Evolutionary conservation across 257 asterid genomes (phyloP), one percentile per base, ranked within the genome.

Genomic region (Solanum chiquidenum): DNA sequence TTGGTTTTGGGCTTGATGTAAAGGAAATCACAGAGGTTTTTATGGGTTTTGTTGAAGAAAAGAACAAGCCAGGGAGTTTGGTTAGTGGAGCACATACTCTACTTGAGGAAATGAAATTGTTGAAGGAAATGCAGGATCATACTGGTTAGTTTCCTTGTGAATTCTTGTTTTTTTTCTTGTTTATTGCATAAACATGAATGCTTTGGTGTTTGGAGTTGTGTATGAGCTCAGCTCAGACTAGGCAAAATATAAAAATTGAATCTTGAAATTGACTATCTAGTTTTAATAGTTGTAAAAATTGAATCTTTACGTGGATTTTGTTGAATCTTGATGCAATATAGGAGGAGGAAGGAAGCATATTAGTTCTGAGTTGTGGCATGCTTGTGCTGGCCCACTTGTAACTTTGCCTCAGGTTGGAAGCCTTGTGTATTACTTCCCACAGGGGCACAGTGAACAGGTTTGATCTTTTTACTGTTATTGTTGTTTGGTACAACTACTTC

Each of bases 371-470:
- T 85, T 95, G 34, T 95, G 98, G 98, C 98, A 95, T 86, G 98
- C 98, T 11, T 95, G 98, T 86, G 98, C 97, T 88, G 98, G 98
- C 33, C 98, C 98, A 74, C 89, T 95, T 89, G 98, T 94, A 42
- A 93, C 92, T 38, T 90, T 94, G 93, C 98, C 98, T 91, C 98
- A 94, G 85, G 93, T 95, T 87, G 98, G 98, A 88, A 94, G 98
- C 90, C 98, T 95, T 62, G 98, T 95, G 58, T 95, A 93, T 77
- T 95, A 95, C 92, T 94, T 94, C 86, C 98, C 98, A 80, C 98
- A 95, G 74, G 98, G 98, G 12, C 98, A 95, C 76, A 95, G 98
- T 87, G 98, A 95, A 88, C 98, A 95, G 96, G 98, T 93, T 38
- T 66, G 90, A 86, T 31, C 89, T 86, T 69, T 68, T 37, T 80